Conservation (phyloP, 176 grass and related monocot species). For the Aegilops umbellulata region DNA sequence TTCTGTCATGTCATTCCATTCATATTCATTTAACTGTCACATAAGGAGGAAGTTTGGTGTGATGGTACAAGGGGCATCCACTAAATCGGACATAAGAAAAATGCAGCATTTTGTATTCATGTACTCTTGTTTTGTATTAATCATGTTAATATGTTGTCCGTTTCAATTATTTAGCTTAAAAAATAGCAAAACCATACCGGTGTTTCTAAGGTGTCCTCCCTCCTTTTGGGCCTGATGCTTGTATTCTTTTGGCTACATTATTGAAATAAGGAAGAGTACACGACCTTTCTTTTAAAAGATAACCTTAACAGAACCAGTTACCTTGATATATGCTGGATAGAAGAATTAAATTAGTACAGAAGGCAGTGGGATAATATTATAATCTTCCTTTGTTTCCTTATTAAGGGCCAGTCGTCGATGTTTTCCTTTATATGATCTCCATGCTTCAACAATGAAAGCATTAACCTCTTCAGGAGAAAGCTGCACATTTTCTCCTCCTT, state of each 20-base stretch:
- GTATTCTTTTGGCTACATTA: neutral
- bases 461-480: neutral
- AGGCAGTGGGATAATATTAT: neutral
- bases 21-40: neutral
- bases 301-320: neutral
- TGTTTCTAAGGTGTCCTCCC: neutral
- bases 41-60: neutral
- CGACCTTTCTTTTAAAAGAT: neutral
- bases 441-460: neutral
- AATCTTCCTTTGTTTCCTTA: constrained; percentile 5
- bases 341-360: neutral
- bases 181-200: neutral
- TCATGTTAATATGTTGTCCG: neutral
- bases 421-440: neutral
- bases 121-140: neutral
- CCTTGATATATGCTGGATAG: neutral
- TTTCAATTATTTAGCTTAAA: neutral
- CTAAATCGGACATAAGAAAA: neutral
- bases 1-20: constrained; percentile 7
- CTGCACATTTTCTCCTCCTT: neutral
- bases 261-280: neutral
- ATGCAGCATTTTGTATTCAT: neutral
- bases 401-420: neutral
- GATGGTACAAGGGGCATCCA: neutral
- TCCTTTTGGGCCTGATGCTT: neutral